Base-by-base conservation (phyloP, 129 eudicot species). In the Dittrichia graveolens region DNA sequence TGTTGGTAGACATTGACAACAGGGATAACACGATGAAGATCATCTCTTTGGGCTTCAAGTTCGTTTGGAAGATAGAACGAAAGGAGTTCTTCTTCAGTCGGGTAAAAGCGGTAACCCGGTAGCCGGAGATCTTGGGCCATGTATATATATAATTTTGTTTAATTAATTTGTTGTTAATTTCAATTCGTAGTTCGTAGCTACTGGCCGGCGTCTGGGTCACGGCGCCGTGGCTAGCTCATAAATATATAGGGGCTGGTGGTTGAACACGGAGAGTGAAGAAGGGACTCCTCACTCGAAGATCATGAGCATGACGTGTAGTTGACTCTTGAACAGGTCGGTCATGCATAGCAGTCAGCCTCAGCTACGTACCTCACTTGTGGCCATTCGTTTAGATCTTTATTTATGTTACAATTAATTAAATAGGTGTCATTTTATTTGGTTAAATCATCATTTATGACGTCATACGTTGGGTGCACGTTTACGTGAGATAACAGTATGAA, bases 81-180 rank as follows among this genome's bases (percentile, higher is more conserved):
- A 62, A 90, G 67, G 8, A 90, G 81, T 42, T 90, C 96, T 80
- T 90, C 96, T 83, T 90, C 96, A 4, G 93, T 90, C 8, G 96
- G 96, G 76, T 80, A 90, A 75, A 90, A 90, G 7, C 96, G 85
- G 66, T 73, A 86, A 45, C 92, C 96, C 1, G 85, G 81, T 60
- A 79, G 75, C 31, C 54, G 12, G 5, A 49, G 54, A 3, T 8
- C 54, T 7, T 41, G 69, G 61, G 52, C 62, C 80, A 76, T 76
- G 50, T n/a, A 62, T 38, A 50, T 46, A n/a, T n/a, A n/a, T n/a
- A n/a, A n/a, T n/a, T n/a, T n/a, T n/a, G n/a, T n/a, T n/a, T n/a
- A n/a, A n/a, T n/a, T n/a, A n/a, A n/a, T n/a, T n/a, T n/a, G n/a
- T n/a, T n/a, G n/a, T n/a, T n/a, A n/a, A n/a, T n/a, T n/a, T n/a